Conservation (phyloP, 2,329 filamentous ascomycete genomes). For the Ophiosphaerella herpotricha region DNA sequence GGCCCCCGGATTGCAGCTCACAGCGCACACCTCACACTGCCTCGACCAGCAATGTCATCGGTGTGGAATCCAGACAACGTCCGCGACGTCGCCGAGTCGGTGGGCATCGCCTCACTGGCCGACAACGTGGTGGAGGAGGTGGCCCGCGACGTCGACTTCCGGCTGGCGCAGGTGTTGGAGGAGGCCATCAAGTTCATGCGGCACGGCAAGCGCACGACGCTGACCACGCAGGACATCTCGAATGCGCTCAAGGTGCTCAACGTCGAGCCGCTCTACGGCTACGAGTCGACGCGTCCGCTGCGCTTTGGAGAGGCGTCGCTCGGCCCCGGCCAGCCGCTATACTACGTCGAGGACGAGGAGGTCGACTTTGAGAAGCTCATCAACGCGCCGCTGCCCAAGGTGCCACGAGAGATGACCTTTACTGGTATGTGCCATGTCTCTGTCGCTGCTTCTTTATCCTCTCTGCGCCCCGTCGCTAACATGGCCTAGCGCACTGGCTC, state of each 20-base stretch:
- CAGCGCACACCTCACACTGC: conserved; percentile 10
- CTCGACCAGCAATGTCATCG: conserved; percentile 47
- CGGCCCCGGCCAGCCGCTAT: conserved; percentile 90
- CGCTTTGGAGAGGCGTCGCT: conserved; percentile 92
- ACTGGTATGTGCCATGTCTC: conserved; percentile 65
- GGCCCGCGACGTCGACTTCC: conserved; percentile 93
- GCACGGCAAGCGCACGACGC: conserved; percentile 79
- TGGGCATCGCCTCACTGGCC: conserved; percentile 79
- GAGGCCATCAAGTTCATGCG: conserved; percentile 97
- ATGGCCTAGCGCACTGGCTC: conserved; percentile 81
- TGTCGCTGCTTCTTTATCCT: background rate
- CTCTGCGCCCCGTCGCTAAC: conserved; percentile 9
- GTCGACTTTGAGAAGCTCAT: conserved; percentile 99
- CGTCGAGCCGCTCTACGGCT: conserved; percentile 94
- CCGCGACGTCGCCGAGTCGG: conserved; percentile 92
- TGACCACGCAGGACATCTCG: conserved; percentile 87
- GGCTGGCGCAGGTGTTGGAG: conserved; percentile 88
- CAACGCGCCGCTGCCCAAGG: conserved; percentile 92
- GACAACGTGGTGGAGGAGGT: conserved; percentile 88
- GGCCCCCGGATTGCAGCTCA: conserved; percentile 9
- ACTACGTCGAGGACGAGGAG: conserved; percentile 98
- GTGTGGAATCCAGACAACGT: conserved; percentile 98
- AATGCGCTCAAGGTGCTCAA: conserved; percentile 85
- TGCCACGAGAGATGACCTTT: conserved; percentile 89
- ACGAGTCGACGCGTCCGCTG: conserved; percentile 87